These are phyloP conservation scores for Seminavis robusta DNA, from an alignment of 108 stramenopile species.

Conservation along the genomic window DNA sequence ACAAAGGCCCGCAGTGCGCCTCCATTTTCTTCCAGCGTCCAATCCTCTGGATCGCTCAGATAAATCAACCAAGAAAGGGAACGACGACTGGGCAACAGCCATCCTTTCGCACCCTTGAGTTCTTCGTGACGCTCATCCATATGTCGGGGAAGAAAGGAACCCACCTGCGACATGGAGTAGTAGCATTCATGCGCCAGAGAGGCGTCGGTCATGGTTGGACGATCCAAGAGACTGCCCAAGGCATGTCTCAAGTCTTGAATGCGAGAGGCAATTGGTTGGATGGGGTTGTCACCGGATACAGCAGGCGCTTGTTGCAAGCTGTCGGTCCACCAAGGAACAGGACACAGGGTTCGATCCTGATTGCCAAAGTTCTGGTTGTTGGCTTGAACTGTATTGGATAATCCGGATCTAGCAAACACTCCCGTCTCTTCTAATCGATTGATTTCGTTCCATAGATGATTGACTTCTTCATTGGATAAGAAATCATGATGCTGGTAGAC, in stretches of 20 bases:
- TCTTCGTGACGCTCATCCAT: conserved; percentile 61
- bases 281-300: neutral
- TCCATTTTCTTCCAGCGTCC: conserved; percentile 28
- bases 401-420: conserved; percentile 20
- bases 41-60: conserved; percentile 33
- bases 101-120: conserved; percentile 46
- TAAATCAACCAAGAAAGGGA: conserved; percentile 55
- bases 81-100: conserved; percentile 40
- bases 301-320: neutral
- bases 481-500: conserved; percentile 34
- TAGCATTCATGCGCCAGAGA: conserved; percentile 37
- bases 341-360: conserved; percentile 31
- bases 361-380: conserved; percentile 17
- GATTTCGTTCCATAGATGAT: conserved; percentile 19
- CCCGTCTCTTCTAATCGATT: conserved; percentile 9
- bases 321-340: conserved; percentile 42
- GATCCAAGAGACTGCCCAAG: conserved; percentile 14
- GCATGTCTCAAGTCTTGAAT: conserved; percentile 21
- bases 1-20: conserved; percentile 36
- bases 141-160: conserved; percentile 26
- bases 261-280: neutral
- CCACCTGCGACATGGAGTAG: conserved; percentile 28
- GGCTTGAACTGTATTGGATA: conserved; percentile 37
- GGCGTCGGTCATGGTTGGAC: conserved; percentile 30
- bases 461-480: conserved; percentile 22